These are phyloP conservation scores for Macadamia tetraphylla DNA, from an alignment of 164 flowering plant genomes.

Conservation along the genomic window DNA sequence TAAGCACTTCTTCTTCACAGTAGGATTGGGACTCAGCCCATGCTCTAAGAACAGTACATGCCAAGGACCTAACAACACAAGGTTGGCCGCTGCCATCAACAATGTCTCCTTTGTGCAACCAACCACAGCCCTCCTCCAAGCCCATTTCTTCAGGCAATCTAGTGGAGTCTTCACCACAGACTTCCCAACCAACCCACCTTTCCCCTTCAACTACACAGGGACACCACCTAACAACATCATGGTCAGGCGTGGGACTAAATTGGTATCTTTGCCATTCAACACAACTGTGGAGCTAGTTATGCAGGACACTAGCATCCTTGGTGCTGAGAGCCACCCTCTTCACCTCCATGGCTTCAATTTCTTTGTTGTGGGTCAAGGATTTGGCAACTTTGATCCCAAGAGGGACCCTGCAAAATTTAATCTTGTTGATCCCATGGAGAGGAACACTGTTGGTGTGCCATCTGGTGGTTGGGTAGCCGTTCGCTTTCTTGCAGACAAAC, in stretches of 20 bases:
- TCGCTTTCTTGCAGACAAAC: slow-evolving; percentile 10
- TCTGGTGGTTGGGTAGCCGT: background rate
- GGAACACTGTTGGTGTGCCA: slow-evolving; percentile 9
- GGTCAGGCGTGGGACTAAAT: slow-evolving; percentile 7
- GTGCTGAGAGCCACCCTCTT: slow-evolving; percentile 20
- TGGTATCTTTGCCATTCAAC: slow-evolving; percentile 1
- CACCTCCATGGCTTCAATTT: slow-evolving; percentile 7
- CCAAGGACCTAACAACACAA: slow-evolving; percentile 30
- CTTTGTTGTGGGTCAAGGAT: slow-evolving; percentile 6
- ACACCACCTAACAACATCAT: slow-evolving; percentile 6
- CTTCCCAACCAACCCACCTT: slow-evolving; percentile 1
- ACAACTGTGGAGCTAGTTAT: slow-evolving; percentile 8
- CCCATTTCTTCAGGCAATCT: slow-evolving; percentile 7
- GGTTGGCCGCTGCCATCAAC: slow-evolving; percentile 5
- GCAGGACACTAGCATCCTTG: slow-evolving; percentile 19
- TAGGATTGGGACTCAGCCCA: slow-evolving; percentile 17
- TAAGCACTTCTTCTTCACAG: slow-evolving; percentile 15
- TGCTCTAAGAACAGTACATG: slow-evolving; percentile 17
- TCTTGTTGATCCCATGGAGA: slow-evolving; percentile 9
- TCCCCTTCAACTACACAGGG: slow-evolving; percentile 6
- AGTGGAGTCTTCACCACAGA: slow-evolving; percentile 2
- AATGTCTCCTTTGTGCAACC: slow-evolving; percentile 6
- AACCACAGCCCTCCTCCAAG: slow-evolving; percentile 8
- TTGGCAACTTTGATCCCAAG: slow-evolving; percentile 6
- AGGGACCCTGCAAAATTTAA: slow-evolving; percentile 11